Conservation (phyloP, 2,329 filamentous ascomycete genomes). For the Karstenula rhodostoma region DNA sequence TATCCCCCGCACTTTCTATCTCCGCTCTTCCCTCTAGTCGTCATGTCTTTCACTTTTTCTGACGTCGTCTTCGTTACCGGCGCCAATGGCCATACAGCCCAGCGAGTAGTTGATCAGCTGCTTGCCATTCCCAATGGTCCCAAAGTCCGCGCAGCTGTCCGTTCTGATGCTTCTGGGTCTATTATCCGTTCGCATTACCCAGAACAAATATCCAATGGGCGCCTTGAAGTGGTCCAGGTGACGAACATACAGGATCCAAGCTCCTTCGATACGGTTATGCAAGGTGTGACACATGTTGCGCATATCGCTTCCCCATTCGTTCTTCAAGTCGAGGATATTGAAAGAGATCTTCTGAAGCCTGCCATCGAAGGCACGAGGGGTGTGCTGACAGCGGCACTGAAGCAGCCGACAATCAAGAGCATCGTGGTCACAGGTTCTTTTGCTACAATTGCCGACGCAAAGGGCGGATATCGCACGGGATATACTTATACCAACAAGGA, state of each 20-base stretch:
- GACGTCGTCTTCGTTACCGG: conserved; percentile 12
- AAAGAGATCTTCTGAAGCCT: conserved; percentile 13
- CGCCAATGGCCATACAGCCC: conserved; percentile 13
- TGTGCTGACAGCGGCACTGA: conserved; percentile 14
- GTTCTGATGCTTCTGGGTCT: conserved; percentile 12
- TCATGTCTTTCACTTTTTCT: conserved; percentile 10
- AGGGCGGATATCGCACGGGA: conserved; percentile 4
- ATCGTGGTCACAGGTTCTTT: conserved; percentile 25
- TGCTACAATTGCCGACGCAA: conserved; percentile 13
- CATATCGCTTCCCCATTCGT: conserved; percentile 18
- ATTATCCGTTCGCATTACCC: conserved; percentile 3
- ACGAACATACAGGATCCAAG: conserved; percentile 43
- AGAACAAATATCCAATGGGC: conserved; percentile 14
- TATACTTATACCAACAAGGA: conserved; percentile 18
- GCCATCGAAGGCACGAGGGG: conserved; percentile 16
- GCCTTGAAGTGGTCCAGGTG: conserved; percentile 39
- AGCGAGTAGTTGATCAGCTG: conserved; percentile 11
- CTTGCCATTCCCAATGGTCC: conserved; percentile 7
- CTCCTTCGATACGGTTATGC: conserved; percentile 49
- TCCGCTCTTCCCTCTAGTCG: neutral
- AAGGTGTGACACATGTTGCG: conserved; percentile 26
- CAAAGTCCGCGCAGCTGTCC: conserved; percentile 15
- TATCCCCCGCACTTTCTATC: neutral
- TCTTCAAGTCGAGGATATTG: conserved; percentile 9
- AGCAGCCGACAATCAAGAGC: conserved; percentile 28